Evolutionary conservation across 768 basidiomycete species (phyloP), one percentile per base, ranked within the genome.

Genomic region (Naganishia randhawae): DNA sequence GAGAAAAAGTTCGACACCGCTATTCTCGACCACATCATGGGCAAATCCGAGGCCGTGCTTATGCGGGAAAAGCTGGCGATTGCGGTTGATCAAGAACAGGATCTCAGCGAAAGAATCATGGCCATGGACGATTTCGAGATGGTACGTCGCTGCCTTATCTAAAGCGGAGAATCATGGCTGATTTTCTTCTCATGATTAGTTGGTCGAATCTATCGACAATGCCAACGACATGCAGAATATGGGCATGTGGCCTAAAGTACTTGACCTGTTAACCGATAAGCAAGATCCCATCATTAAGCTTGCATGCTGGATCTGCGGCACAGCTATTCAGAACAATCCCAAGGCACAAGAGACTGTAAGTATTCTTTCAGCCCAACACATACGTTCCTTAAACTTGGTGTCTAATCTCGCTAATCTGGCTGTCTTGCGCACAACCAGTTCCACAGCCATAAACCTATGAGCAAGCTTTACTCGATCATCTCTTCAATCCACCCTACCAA

Each of bases 41-140:
- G 80, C 16, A 80, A 79, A 69, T 73, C 72, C 13, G 80, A 81
- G 52, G 75, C 74, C 17, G 72, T 74, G 11, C 63, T 76, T 13
- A 81, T 81, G 79, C 76, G 77, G 71, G 80, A 81, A 73, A 78
- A 80, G 67, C 73, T 81, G 73, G 74, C 66, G 8, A 69, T 74
- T 62, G 78, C 78, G 1, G 35, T 75, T 17, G 77, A 80, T 63
- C 75, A 80, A 65, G 68, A 19, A 6, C 70, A 71, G 13, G 50
- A 63, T 7, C 66, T 78, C 17, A 78, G 78, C 13, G 71, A 80
- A 32, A 63, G 79, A 17, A 75, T 79, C 53, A 72, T 76, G 50
- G 80, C 80, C 0, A 67, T 81, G 41, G 80, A 81, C 67, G 78
- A 81, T 68, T 78, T 81, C 45, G 80, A 81, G 63, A 78, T 81